phyloP scores from a whole-genome alignment of 2,329 filamentous ascomycete genomes.

The Pezicula radicicola region DNA sequence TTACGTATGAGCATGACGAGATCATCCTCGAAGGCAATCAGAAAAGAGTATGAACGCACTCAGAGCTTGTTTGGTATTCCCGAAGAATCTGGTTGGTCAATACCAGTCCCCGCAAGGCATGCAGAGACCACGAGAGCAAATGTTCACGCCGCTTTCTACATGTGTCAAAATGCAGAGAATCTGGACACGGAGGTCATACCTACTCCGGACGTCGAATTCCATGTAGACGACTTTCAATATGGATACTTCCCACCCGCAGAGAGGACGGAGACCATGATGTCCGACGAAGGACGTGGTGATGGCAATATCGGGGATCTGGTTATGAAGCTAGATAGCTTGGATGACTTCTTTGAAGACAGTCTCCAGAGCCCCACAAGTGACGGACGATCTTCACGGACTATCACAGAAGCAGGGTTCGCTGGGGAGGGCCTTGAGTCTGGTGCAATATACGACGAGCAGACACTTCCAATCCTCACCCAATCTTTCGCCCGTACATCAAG shows the following conservation, averaged over 20 bases:
- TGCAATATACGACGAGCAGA: constrained; percentile 89
- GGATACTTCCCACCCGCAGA: constrained; percentile 61
- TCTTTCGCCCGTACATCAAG: constrained; percentile 69
- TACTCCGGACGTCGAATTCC: constrained; percentile 87
- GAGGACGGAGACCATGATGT: constrained; percentile 88
- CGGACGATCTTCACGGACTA: constrained; percentile 57
- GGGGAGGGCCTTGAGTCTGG: constrained; percentile 68
- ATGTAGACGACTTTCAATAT: constrained; percentile 72
- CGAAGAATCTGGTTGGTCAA: constrained; percentile 92
- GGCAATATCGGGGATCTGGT: constrained; percentile 80
- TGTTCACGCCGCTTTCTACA: constrained; percentile 95
- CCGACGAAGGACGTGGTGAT: constrained; percentile 65
- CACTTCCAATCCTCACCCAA: constrained; percentile 83
- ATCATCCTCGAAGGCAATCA: constrained; percentile 77
- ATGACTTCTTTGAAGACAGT: constrained; percentile 76
- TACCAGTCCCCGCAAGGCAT: constrained; percentile 88
- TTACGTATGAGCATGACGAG: constrained; percentile 98
- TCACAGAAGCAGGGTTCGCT: constrained; percentile 63
- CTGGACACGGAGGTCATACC: constrained; percentile 59
- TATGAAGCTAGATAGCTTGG: constrained; percentile 72
- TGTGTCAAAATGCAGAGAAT: constrained; percentile 68
- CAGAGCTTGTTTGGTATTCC: constrained; percentile 96
- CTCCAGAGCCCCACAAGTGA: constrained; percentile 56
- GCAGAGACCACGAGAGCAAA: constrained; percentile 84
- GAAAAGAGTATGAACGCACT: constrained; percentile 92